phyloP scores from a whole-genome alignment of 192 early-diverging fungal genomes.

The Rhizophagus clarus region DNA sequence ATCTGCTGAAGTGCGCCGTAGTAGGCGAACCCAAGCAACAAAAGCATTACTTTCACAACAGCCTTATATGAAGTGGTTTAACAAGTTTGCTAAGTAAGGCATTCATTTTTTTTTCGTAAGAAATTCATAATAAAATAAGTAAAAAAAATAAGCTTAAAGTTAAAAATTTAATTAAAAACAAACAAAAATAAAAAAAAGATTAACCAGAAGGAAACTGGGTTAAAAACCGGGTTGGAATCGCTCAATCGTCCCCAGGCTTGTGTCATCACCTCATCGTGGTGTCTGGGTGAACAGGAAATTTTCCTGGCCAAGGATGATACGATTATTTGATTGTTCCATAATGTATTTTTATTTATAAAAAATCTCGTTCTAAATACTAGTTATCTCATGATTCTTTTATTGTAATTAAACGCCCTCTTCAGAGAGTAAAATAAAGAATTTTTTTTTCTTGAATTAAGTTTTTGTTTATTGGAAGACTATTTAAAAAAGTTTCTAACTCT shows the following conservation, averaged over 20 bases:
- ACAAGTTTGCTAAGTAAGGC: constrained; percentile 24
- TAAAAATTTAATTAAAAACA: not conserved
- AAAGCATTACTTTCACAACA: constrained; percentile 12
- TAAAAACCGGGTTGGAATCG: not conserved
- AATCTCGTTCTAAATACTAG: too few species aligned
- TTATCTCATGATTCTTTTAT: too few species aligned
- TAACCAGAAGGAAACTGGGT: not conserved
- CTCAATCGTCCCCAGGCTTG: not conserved
- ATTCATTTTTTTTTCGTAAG: not conserved
- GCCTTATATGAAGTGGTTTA: constrained; percentile 27
- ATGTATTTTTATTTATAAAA: too few species aligned
- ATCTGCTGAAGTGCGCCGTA: constrained; percentile 5
- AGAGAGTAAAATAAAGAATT: too few species aligned
- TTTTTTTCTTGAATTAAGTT: too few species aligned
- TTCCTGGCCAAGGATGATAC: not conserved
- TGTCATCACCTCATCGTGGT: not conserved
- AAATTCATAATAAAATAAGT: not conserved
- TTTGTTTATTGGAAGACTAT: too few species aligned
- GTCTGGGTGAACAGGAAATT: not conserved
- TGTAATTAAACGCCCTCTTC: too few species aligned
- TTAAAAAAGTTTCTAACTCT: too few species aligned
- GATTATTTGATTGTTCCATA: not conserved
- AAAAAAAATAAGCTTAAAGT: not conserved
- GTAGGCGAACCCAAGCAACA: constrained; percentile 18
- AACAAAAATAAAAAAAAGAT: not conserved